These are phyloP conservation scores for Aureobasidium melanogenum DNA, from an alignment of 2,329 filamentous ascomycete genomes.

Conservation along the genomic window DNA sequence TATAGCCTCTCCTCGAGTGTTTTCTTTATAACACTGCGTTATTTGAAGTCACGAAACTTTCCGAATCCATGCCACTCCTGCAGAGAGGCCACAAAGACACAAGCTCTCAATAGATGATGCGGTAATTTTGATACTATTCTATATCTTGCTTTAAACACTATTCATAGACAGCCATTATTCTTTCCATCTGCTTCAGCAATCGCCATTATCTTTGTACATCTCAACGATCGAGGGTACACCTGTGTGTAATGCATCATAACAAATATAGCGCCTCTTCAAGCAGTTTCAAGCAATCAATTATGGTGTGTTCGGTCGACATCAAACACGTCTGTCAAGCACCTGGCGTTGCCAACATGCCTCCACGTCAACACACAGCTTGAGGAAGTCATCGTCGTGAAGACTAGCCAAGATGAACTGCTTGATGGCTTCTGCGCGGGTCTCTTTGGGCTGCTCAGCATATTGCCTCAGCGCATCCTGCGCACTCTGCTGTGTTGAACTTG, in stretches of 20 bases:
- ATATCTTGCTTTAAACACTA: not conserved
- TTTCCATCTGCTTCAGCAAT: not conserved
- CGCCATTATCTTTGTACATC: not conserved
- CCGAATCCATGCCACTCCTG: too few relatives aligned
- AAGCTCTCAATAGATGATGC: too few relatives aligned
- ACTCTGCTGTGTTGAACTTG: not conserved
- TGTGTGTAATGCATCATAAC: not conserved
- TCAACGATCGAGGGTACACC: not conserved
- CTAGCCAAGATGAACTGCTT: slow-evolving; percentile 44
- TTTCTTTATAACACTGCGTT: too few relatives aligned
- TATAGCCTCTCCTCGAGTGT: too few relatives aligned
- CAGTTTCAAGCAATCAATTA: not conserved
- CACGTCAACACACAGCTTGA: slow-evolving; percentile 43
- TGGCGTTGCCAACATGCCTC: slow-evolving; percentile 41
- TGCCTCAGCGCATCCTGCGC: slow-evolving; percentile 12
- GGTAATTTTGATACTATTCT: too few relatives aligned
- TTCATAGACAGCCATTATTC: not conserved
- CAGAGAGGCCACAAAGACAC: too few relatives aligned
- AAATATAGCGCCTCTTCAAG: not conserved
- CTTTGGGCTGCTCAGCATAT: slow-evolving; percentile 32
- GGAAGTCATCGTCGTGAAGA: slow-evolving; percentile 41
- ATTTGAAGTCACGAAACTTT: too few relatives aligned
- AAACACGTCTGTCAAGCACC: slow-evolving; percentile 31
- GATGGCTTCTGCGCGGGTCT: slow-evolving; percentile 34
- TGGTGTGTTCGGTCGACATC: not conserved